phyloP scores from a whole-genome alignment of 2,329 filamentous ascomycete species.

The Chaetomiaceae sp. region DNA sequence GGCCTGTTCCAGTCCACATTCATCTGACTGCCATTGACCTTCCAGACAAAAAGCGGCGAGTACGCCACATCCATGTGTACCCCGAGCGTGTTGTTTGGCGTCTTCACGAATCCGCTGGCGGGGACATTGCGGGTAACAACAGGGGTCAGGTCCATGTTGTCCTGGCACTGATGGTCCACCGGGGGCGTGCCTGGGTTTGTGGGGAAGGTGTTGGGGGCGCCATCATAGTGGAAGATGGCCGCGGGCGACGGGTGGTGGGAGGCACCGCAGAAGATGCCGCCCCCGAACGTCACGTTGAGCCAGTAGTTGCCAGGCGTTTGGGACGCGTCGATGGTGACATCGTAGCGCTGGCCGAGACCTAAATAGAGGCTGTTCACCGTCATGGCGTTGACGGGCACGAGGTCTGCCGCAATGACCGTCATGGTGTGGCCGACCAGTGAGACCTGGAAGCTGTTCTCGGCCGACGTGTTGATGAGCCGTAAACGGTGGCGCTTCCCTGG shows the following conservation, averaged over 20 bases:
- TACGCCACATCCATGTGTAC: not conserved
- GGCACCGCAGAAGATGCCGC: not conserved
- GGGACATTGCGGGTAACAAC: not conserved
- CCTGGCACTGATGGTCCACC: not conserved
- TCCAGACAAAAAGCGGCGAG: not conserved
- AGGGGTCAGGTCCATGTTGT: not conserved
- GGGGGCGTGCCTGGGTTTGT: not conserved
- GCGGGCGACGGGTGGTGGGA: not conserved
- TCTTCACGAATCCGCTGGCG: not conserved
- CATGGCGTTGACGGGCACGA: not conserved
- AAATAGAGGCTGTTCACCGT: not conserved
- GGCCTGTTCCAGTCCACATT: not conserved
- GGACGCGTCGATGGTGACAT: not conserved
- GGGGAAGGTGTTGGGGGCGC: not conserved
- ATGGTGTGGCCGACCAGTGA: not conserved
- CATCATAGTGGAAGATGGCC: conserved; percentile 20
- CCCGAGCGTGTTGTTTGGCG: not conserved
- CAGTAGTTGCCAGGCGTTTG: not conserved
- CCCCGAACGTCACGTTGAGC: not conserved
- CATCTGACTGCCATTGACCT: not conserved
- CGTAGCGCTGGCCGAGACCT: not conserved
- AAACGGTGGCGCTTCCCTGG: not conserved
- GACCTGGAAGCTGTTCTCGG: not conserved
- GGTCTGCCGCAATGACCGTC: not conserved
- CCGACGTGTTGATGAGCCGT: not conserved